Evolutionary conservation across 768 basidiomycete genomes (phyloP).

Genomic region (Arthromyces matolae): DNA sequence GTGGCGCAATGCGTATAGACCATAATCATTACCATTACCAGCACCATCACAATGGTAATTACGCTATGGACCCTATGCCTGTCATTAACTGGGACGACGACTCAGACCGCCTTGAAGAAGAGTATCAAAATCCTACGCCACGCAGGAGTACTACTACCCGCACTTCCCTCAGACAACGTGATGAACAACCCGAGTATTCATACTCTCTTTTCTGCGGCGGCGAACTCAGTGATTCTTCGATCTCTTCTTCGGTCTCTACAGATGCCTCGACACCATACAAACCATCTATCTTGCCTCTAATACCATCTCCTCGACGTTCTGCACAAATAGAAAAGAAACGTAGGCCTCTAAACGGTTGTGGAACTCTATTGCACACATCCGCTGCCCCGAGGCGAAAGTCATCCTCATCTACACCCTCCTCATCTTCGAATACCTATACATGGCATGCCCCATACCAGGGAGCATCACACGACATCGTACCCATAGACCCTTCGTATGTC

Average conservation of each 20-base stretch:
- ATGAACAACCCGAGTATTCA: neutral
- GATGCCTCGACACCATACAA: slow-evolving; percentile 3
- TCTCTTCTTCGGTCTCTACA: neutral
- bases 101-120: too few relatives aligned
- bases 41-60: too few relatives aligned
- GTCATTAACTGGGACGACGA: neutral
- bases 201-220: slow-evolving; percentile 13
- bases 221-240: neutral
- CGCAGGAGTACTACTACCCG: too few relatives aligned
- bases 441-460: slow-evolving; percentile 56
- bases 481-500: slow-evolving; percentile 57
- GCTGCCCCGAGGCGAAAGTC: slow-evolving; percentile 50
- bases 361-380: slow-evolving; percentile 52
- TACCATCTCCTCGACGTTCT: slow-evolving; percentile 3
- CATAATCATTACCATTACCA: slow-evolving; percentile 17
- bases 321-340: slow-evolving; percentile 1
- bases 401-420: neutral
- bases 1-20: slow-evolving; percentile 70
- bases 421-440: too few relatives aligned
- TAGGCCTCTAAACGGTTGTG: slow-evolving; percentile 49
- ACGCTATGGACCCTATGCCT: too few relatives aligned
- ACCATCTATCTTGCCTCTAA: slow-evolving; percentile 19
- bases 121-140: too few relatives aligned
- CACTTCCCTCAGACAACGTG: too few relatives aligned
- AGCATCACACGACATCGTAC: slow-evolving; percentile 40